A percentile compares a stretch with the other conserved stretches of the same genome.
Conservation (phyloP, 1,284 basidiomycete species). For the Ustilago nuda region DNA sequence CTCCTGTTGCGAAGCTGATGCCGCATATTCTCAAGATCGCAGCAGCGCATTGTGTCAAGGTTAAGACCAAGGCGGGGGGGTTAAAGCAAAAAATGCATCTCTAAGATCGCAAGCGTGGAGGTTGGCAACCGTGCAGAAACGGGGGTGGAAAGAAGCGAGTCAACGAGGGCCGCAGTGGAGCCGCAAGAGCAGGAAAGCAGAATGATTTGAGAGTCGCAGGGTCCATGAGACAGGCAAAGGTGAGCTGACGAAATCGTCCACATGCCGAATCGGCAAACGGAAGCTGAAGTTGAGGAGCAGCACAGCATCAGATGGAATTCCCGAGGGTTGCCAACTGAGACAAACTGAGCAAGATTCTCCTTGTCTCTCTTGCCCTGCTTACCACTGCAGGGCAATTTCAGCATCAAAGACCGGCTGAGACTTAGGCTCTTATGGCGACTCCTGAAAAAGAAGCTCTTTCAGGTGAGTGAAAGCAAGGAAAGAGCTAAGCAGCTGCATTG, state of each 20-base stretch:
- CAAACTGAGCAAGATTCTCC: background rate
- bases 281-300: background rate
- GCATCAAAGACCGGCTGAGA: too few species aligned
- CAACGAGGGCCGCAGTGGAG: background rate
- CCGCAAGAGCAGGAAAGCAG: background rate
- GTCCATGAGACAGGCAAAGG: background rate
- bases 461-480: background rate
- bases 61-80: background rate
- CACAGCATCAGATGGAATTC: background rate
- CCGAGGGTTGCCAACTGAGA: background rate
- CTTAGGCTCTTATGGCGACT: background rate
- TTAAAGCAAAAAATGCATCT: background rate
- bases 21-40: background rate
- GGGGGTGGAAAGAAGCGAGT: background rate
- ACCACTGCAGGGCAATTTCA: background rate
- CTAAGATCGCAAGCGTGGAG: slow-evolving; percentile 13
- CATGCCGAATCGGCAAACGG: background rate
- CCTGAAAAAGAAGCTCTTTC: background rate
- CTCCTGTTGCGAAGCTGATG: background rate
- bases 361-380: background rate
- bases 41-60: background rate
- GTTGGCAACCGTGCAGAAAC: slow-evolving; percentile 5
- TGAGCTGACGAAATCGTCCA: slow-evolving; percentile 4
- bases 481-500: slow-evolving; percentile 2
- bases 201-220: slow-evolving; percentile 1